A percentile compares a stretch with the other conserved stretches of the same genome.
These are phyloP conservation scores for Acanthamoeba culbertsoni DNA, from an alignment of 208 protist species.

Conservation along the genomic window DNA sequence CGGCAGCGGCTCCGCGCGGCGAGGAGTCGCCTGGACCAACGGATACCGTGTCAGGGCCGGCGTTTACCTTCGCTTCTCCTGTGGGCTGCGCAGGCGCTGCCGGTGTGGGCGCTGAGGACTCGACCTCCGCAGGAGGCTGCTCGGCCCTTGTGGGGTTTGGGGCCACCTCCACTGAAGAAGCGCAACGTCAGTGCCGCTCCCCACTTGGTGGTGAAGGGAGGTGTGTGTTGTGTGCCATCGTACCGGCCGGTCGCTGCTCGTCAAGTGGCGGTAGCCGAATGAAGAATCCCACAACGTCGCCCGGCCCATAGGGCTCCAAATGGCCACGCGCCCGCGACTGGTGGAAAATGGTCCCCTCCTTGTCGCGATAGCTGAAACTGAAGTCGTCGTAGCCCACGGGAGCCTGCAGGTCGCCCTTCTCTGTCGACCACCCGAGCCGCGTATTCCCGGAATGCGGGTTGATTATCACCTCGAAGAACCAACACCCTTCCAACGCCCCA, in stretches of 20 bases:
- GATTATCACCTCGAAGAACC: conserved; percentile 72
- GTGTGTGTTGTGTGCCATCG: too few species aligned
- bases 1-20: background rate
- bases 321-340: background rate
- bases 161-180: background rate
- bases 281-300: conserved; percentile 68
- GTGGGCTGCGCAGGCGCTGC: background rate
- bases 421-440: conserved; percentile 67
- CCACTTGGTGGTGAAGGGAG: too few species aligned
- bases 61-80: background rate
- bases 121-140: background rate
- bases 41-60: background rate
- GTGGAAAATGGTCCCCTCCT: conserved; percentile 68
- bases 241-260: background rate
- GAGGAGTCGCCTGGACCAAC: background rate
- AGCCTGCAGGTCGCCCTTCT: conserved; percentile 66
- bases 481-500: conserved; percentile 49
- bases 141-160: background rate
- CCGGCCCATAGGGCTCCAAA: conserved; percentile 24
- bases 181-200: background rate
- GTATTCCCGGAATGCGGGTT: conserved; percentile 22
- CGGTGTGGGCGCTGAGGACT: background rate
- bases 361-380: conserved; percentile 66
- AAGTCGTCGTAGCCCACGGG: conserved; percentile 71
- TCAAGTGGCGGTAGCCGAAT: conserved; percentile 62